A percentile compares a stretch with the other conserved stretches of the same genome.
Conservation (phyloP, 768 basidiomycete genomes). For the Terana coerulea region DNA sequence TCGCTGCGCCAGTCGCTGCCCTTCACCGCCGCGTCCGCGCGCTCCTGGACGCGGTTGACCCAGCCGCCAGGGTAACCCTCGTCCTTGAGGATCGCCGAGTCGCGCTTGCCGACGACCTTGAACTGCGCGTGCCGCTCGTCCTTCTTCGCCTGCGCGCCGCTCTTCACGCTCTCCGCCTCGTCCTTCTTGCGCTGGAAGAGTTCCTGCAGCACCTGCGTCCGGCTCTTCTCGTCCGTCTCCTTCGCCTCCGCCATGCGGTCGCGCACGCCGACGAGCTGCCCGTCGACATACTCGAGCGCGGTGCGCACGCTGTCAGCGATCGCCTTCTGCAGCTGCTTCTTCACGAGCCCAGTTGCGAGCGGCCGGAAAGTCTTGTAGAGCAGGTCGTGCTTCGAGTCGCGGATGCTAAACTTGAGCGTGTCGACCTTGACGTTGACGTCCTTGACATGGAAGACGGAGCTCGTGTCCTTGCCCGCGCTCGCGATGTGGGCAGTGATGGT, state of each 20-base stretch:
- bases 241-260: slow-evolving; percentile 70
- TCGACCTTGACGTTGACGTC: slow-evolving; percentile 78
- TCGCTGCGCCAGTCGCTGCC: slow-evolving; percentile 54
- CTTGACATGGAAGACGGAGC: slow-evolving; percentile 71
- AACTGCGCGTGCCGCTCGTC: slow-evolving; percentile 58
- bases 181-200: slow-evolving; percentile 59
- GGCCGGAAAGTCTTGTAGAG: slow-evolving; percentile 83
- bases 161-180: slow-evolving; percentile 38
- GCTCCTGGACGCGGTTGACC: slow-evolving; percentile 53
- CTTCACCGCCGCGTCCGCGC: slow-evolving; percentile 37
- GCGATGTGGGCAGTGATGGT: slow-evolving; percentile 62
- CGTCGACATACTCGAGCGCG: slow-evolving; percentile 84
- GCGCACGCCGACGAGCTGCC: slow-evolving; percentile 85
- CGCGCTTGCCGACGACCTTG: slow-evolving; percentile 74
- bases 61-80: slow-evolving; percentile 68
- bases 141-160: slow-evolving; percentile 23
- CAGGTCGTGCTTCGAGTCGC: slow-evolving; percentile 87
- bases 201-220: slow-evolving; percentile 57
- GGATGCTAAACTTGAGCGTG: slow-evolving; percentile 83
- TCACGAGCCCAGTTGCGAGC: slow-evolving; percentile 78
- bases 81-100: slow-evolving; percentile 58
- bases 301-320: slow-evolving; percentile 67
- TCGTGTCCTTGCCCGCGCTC: slow-evolving; percentile 55
- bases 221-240: slow-evolving; percentile 35
- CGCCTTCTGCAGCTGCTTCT: slow-evolving; percentile 65